phyloP scores from a whole-genome alignment of 2,329 filamentous ascomycete genomes.

The Tolypocladium ophioglossoides region DNA sequence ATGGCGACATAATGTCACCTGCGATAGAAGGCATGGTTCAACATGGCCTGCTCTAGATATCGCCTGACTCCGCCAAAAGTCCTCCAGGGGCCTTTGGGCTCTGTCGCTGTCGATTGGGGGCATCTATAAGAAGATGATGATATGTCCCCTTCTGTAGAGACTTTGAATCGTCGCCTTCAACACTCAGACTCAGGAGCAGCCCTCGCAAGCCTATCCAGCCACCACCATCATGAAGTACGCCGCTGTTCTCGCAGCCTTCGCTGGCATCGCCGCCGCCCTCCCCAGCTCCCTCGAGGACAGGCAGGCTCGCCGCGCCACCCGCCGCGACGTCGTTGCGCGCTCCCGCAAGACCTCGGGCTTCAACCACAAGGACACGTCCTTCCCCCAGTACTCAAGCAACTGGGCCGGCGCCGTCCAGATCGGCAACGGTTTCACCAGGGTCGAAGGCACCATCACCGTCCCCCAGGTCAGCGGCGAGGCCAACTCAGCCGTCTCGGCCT shows the following conservation, averaged over 20 bases:
- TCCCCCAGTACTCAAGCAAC: conserved; percentile 14
- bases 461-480: conserved; percentile 10
- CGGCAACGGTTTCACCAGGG: conserved; percentile 14
- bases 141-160: background rate
- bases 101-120: too few species aligned
- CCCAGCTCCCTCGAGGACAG: background rate
- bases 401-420: conserved; percentile 19
- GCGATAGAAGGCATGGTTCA: background rate
- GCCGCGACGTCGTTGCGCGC: background rate
- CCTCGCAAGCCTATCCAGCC: background rate
- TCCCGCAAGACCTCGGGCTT: conserved; percentile 5
- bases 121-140: background rate
- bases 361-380: conserved; percentile 6
- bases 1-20: background rate
- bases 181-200: background rate
- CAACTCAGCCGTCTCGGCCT: conserved; percentile 19
- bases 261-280: conserved; percentile 7
- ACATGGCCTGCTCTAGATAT: background rate
- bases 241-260: conserved; percentile 6
- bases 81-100: too few species aligned
- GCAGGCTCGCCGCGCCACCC: background rate
- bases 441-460: conserved; percentile 18
- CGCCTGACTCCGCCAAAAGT: background rate
- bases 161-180: background rate
- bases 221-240: conserved; percentile 7